Conservation (phyloP, 1,139 yeast genomes). For the Nakaseomyces glabratus region DNA sequence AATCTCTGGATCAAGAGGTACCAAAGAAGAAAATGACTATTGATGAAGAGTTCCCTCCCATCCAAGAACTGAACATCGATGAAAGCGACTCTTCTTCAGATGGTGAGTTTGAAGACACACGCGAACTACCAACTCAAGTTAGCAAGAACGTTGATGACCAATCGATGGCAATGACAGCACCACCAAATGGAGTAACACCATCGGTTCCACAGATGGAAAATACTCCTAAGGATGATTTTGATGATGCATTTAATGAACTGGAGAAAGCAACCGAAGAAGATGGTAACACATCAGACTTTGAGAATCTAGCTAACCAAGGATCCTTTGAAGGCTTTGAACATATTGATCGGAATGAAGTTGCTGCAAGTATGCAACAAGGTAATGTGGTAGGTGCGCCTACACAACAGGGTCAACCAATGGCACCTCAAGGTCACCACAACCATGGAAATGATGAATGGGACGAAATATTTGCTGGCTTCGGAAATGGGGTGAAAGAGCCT, state of each 20-base stretch:
- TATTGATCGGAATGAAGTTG: constrained; percentile 23
- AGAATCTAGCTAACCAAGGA: constrained; percentile 11
- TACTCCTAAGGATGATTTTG: constrained; percentile 43
- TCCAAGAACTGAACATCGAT: constrained; percentile 51
- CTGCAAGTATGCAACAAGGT: constrained; percentile 28
- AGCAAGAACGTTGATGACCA: too few species aligned
- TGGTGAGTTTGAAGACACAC: constrained; percentile 25
- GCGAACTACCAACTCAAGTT: constrained; percentile 12
- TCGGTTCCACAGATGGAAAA: constrained; percentile 13
- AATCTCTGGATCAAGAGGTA: constrained; percentile 10
- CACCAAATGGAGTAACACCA: constrained; percentile 1
- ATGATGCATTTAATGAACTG: constrained; percentile 31
- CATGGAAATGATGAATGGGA: constrained; percentile 75
- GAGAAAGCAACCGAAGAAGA: constrained; percentile 35
- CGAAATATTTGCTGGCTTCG: constrained; percentile 84
- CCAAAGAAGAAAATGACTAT: constrained; percentile 11
- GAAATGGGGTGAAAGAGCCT: constrained; percentile 35
- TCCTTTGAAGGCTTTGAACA: constrained; percentile 24
- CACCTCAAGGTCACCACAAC: constrained; percentile 10
- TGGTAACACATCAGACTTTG: constrained; percentile 29
- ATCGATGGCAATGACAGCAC: neutral
- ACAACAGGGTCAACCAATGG: constrained; percentile 6
- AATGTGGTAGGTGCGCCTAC: constrained; percentile 34
- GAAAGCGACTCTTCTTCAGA: constrained; percentile 47
- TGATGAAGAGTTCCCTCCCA: constrained; percentile 61